These are phyloP conservation scores for Schizophyllum commune DNA, from an alignment of 1,284 basidiomycete species.

Conservation along the genomic window DNA sequence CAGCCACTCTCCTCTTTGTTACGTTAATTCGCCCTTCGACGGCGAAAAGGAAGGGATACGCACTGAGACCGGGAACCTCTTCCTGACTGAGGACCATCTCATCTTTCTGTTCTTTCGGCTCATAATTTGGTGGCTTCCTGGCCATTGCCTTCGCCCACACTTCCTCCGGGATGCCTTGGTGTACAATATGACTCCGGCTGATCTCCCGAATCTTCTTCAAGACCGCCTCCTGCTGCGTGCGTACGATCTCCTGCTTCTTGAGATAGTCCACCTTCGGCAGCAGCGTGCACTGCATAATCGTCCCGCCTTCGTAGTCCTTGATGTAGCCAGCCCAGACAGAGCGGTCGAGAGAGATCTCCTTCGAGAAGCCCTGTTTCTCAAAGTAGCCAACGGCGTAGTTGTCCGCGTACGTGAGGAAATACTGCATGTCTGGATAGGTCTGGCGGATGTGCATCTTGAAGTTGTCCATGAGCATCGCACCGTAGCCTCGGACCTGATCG, in stretches of 20 bases:
- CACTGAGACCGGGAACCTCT: conserved; percentile 81
- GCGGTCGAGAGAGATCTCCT: conserved; percentile 89
- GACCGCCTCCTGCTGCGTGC: conserved; percentile 84
- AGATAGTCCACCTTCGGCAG: conserved; percentile 88
- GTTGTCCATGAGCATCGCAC: conserved; percentile 98
- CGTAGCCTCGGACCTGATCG: conserved; percentile 99
- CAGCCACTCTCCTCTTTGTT: conserved; percentile 81
- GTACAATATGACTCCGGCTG: conserved; percentile 83
- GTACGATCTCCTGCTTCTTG: conserved; percentile 72
- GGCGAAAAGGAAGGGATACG: conserved; percentile 20
- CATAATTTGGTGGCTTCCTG: neutral
- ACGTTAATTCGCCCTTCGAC: conserved; percentile 6
- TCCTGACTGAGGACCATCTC: conserved; percentile 43
- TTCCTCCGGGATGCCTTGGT: conserved; percentile 66
- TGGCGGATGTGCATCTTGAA: conserved; percentile 90
- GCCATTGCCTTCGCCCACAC: neutral
- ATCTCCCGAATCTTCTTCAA: conserved; percentile 84
- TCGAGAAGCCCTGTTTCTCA: conserved; percentile 98
- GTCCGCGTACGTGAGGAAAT: conserved; percentile 98
- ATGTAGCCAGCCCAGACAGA: conserved; percentile 98
- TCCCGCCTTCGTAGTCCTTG: conserved; percentile 99
- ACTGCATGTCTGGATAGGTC: conserved; percentile 77
- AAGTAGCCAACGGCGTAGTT: conserved; percentile 99
- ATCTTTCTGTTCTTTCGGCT: neutral
- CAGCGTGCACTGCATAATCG: conserved; percentile 99